phyloP scores from a whole-genome alignment of 139 green algal species.

The Eudorina sp. region DNA sequence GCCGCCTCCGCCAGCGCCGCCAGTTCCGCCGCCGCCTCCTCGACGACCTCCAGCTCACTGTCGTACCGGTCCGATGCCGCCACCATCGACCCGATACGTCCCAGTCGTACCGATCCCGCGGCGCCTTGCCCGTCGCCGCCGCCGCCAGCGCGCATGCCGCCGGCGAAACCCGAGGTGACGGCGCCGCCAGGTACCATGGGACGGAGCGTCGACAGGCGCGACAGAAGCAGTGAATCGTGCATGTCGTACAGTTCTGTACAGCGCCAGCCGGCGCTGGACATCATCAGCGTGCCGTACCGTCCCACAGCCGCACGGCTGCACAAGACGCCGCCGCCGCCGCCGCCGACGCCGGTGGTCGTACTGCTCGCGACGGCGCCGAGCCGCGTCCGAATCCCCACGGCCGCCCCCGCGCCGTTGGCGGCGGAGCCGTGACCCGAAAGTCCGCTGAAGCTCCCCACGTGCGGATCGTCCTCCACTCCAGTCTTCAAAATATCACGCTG shows the following conservation, averaged over 20 bases:
- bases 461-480: not conserved
- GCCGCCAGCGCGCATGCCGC: not conserved
- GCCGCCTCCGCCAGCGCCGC: not conserved
- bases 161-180: too few species aligned
- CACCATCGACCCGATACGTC: too few species aligned
- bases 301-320: not conserved
- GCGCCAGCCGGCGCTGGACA: conserved; percentile 12
- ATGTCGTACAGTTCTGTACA: conserved; percentile 29
- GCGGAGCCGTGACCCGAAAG: not conserved
- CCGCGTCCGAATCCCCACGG: not conserved
- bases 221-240: conserved; percentile 22
- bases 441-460: not conserved
- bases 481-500: too few species aligned
- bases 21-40: not conserved
- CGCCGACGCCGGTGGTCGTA: not conserved
- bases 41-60: not conserved
- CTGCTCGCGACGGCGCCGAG: not conserved
- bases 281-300: conserved; percentile 4
- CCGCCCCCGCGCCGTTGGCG: not conserved
- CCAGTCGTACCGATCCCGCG: not conserved
- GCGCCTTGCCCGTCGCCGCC: too few species aligned
- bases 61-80: not conserved
- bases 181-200: too few species aligned
- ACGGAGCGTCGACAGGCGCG: not conserved
- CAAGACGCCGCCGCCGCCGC: not conserved